Conservation (phyloP, 176 grass and related monocot genomes). For the Tillandsia leiboldiana region DNA sequence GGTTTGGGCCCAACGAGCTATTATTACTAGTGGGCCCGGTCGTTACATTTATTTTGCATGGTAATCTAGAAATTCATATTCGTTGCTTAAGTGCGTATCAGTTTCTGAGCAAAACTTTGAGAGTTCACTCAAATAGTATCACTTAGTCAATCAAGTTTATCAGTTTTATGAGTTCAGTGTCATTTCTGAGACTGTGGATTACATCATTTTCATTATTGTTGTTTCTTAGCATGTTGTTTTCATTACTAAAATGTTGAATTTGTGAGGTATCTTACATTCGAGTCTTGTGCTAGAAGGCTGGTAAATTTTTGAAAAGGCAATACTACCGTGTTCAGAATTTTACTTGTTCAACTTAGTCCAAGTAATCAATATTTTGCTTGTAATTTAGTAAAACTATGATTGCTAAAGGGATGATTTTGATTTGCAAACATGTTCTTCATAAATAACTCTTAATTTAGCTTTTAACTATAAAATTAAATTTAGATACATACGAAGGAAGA, state of each 20-base stretch:
- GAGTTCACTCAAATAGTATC: not conserved
- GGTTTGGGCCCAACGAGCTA: too few species aligned
- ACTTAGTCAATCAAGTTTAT: not conserved
- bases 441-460: too few species aligned
- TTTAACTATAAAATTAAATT: too few species aligned
- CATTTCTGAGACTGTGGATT: not conserved
- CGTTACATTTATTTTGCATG: not conserved
- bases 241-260: not conserved
- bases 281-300: not conserved
- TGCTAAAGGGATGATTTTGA: too few species aligned
- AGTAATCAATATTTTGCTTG: too few species aligned
- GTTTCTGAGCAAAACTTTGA: not conserved
- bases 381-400: too few species aligned
- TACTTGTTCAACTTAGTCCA: too few species aligned
- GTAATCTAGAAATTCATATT: not conserved
- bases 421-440: too few species aligned
- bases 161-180: not conserved
- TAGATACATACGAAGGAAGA: too few species aligned
- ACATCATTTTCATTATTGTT: not conserved
- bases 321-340: not conserved
- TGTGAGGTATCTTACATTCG: not conserved
- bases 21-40: too few species aligned
- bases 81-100: too few species aligned
- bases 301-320: not conserved
- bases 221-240: conserved; percentile 1